Conservation (phyloP, 345 rosid species). For the Ceriops zippeliana region DNA sequence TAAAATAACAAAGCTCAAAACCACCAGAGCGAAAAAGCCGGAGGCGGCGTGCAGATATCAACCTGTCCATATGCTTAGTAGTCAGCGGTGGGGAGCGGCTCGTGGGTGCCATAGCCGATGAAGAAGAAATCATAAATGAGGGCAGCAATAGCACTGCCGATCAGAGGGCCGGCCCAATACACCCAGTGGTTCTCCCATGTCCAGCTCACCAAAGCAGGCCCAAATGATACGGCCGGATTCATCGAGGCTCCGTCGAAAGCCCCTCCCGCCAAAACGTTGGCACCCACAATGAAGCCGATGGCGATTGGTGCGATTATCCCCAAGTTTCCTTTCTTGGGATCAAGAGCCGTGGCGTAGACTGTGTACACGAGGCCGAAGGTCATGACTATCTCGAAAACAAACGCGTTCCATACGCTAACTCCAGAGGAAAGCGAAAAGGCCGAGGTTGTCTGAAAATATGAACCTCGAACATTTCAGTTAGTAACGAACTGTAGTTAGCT, state of each 20-base stretch:
- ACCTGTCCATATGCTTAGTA: neutral
- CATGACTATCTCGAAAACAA: conserved; percentile 9
- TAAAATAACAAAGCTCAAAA: no score
- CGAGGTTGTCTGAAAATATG: conserved; percentile 1
- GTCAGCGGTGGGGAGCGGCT: conserved; percentile 1
- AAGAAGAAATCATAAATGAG: neutral
- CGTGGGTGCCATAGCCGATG: neutral
- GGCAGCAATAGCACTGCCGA: neutral
- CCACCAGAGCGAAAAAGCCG: no score
- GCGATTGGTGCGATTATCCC: conserved; percentile 2
- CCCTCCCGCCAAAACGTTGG: conserved; percentile 12
- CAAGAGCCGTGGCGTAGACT: conserved; percentile 8
- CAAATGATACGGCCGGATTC: conserved; percentile 10
- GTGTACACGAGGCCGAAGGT: conserved; percentile 15
- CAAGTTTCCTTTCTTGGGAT: conserved; percentile 3
- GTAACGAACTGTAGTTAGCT: no score
- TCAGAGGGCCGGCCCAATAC: conserved; percentile 3
- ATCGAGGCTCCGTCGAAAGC: conserved; percentile 9
- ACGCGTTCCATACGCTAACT: neutral
- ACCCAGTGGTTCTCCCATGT: conserved; percentile 11
- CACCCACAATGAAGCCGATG: conserved; percentile 10
- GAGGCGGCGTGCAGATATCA: no score
- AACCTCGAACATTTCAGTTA: no score
- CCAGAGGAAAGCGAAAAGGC: conserved; percentile 1
- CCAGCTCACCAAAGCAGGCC: conserved; percentile 13